These are phyloP conservation scores for Hypomyces rosellus DNA, from an alignment of 2,329 filamentous ascomycete genomes.

Conservation along the genomic window DNA sequence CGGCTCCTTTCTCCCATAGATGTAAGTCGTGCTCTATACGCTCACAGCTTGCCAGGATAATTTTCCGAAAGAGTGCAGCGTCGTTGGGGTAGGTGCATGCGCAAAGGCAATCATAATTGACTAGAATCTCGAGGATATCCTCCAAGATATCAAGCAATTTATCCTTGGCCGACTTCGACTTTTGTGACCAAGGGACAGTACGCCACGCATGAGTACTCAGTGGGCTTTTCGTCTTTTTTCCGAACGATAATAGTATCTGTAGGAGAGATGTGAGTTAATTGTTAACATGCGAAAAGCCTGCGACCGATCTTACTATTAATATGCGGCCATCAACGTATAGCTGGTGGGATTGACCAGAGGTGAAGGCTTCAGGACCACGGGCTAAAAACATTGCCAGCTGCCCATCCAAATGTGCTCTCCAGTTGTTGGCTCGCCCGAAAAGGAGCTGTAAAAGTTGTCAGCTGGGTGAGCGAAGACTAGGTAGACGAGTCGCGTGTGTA, in stretches of 20 bases:
- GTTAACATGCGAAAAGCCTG: no score
- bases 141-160: constrained; percentile 25
- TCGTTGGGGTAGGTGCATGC: constrained; percentile 7
- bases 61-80: constrained; percentile 6
- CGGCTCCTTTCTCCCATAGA: constrained; percentile 12
- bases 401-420: constrained; percentile 15
- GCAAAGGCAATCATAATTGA: constrained; percentile 21
- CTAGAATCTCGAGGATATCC: constrained; percentile 22
- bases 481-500: background rate
- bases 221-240: constrained; percentile 16
- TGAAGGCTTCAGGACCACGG: constrained; percentile 12
- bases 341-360: constrained; percentile 14
- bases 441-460: background rate
- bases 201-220: constrained; percentile 27
- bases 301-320: no score
- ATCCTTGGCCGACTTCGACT: constrained; percentile 24
- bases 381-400: constrained; percentile 13
- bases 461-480: background rate
- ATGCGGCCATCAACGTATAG: constrained; percentile 18
- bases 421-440: constrained; percentile 10
- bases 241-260: constrained; percentile 14
- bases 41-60: constrained; percentile 10
- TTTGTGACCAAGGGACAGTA: constrained; percentile 24
- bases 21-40: constrained; percentile 7
- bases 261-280: background rate